Percentiles rank a stretch among this genome's conserved stretches.
phyloP scores from a whole-genome alignment of 306 rosid species.

The Echinosophora koreensis region DNA sequence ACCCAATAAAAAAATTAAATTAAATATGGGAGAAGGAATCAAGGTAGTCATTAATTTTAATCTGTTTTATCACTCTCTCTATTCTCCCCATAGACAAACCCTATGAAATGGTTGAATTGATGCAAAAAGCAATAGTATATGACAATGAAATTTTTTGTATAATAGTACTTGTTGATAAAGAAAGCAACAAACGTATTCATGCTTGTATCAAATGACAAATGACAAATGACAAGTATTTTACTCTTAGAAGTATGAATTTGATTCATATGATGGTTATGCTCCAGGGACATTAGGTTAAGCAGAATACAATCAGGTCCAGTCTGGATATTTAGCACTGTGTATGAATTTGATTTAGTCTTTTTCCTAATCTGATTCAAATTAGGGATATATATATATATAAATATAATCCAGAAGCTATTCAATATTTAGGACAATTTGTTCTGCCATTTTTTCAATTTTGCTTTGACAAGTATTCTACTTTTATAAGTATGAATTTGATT shows the following conservation, averaged over 20 bases:
- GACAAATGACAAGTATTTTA: neutral
- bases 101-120: constrained; percentile 10
- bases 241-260: neutral
- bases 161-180: constrained; percentile 1
- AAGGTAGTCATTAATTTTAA: constrained; percentile 63
- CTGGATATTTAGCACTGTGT: too few species aligned
- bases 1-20: constrained; percentile 78
- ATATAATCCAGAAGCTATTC: neutral
- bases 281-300: neutral
- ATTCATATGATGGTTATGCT: neutral
- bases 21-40: constrained; percentile 80
- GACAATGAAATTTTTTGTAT: constrained; percentile 16
- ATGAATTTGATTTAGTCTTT: too few species aligned
- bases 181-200: constrained; percentile 5
- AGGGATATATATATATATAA: neutral
- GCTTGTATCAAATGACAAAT: constrained; percentile 2
- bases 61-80: constrained; percentile 16
- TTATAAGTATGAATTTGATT: neutral
- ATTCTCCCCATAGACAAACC: neutral
- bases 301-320: neutral
- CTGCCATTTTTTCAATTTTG: neutral
- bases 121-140: neutral
- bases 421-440: neutral
- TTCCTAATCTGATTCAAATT: too few species aligned
- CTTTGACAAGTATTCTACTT: neutral